Evolutionary conservation across 2,329 filamentous ascomycete species (phyloP).

Genomic region (Arachnomyces sp.): DNA sequence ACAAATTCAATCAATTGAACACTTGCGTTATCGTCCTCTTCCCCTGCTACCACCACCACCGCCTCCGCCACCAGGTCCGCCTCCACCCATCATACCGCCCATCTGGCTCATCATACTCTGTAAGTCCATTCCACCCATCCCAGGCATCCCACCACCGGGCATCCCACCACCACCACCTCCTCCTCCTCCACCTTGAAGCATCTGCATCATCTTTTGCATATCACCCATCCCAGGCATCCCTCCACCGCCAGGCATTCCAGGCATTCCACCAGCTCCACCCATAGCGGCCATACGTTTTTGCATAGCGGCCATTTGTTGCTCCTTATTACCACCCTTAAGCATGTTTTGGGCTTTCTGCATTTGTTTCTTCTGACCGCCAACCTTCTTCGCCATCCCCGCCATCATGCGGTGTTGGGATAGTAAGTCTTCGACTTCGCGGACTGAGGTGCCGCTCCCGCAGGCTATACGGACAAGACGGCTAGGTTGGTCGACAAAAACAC

Average conservation of each 20-base stretch:
- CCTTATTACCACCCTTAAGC: constrained; percentile 84
- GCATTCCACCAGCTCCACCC: constrained; percentile 64
- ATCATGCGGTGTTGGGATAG: constrained; percentile 99
- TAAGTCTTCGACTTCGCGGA: constrained; percentile 89
- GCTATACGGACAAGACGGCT: constrained; percentile 89
- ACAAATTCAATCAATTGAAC: no score
- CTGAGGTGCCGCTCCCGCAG: constrained; percentile 79
- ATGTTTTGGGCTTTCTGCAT: constrained; percentile 89
- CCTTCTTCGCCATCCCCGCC: constrained; percentile 98
- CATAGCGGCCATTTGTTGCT: constrained; percentile 92
- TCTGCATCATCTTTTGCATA: constrained; percentile 93
- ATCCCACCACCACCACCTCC: constrained; percentile 39
- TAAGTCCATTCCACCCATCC: constrained; percentile 50
- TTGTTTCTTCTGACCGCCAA: constrained; percentile 96
- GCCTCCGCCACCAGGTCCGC: constrained; percentile 30
- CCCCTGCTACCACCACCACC: constrained; percentile 22
- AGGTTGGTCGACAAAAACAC: constrained; percentile 86
- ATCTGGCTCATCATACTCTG: constrained; percentile 73
- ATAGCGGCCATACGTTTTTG: constrained; percentile 91
- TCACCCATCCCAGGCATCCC: constrained; percentile 85
- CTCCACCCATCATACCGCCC: constrained; percentile 52
- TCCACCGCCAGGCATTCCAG: constrained; percentile 47
- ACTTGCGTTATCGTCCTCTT: constrained; percentile 11
- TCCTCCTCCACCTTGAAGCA: constrained; percentile 57
- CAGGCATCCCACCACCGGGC: constrained; percentile 62